Conservation (phyloP, 805 yeast species). For the Hanseniaspora lindneri region DNA sequence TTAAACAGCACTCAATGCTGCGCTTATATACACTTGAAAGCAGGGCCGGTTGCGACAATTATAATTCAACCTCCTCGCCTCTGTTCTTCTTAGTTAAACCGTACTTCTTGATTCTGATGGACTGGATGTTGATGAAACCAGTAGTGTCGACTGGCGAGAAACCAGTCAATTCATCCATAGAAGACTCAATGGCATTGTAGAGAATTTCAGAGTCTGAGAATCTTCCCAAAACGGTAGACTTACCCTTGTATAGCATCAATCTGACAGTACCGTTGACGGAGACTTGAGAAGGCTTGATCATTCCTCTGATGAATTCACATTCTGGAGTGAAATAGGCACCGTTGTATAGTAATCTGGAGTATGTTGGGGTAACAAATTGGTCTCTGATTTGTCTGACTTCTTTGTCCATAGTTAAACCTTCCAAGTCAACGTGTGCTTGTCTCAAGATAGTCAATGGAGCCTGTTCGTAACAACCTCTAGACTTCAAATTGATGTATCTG, state of each 20-base stretch:
- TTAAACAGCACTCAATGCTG: too few relatives aligned
- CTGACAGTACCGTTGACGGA: slow-evolving; percentile 96
- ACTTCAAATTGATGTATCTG: slow-evolving; percentile 96
- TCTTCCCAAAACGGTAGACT: slow-evolving; percentile 76
- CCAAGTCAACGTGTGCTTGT: slow-evolving; percentile 87
- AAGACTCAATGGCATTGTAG: slow-evolving; percentile 94
- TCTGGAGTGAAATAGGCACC: slow-evolving; percentile 98
- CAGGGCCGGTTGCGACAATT: too few relatives aligned
- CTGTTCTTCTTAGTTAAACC: slow-evolving; percentile 89
- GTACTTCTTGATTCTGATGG: slow-evolving; percentile 95
- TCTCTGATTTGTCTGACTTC: slow-evolving; percentile 97
- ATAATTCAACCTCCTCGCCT: slow-evolving; percentile 38
- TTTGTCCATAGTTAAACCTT: slow-evolving; percentile 92
- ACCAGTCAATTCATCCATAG: slow-evolving; percentile 98
- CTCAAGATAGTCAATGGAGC: slow-evolving; percentile 95
- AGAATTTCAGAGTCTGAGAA: slow-evolving; percentile 89
- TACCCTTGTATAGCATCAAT: slow-evolving; percentile 87
- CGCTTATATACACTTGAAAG: too few relatives aligned
- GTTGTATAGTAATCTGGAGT: slow-evolving; percentile 83
- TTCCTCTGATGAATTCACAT: slow-evolving; percentile 85
- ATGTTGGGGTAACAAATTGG: slow-evolving; percentile 83
- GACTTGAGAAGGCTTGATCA: slow-evolving; percentile 89
- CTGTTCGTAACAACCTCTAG: slow-evolving; percentile 99
- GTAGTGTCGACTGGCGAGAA: slow-evolving; percentile 94
- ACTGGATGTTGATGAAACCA: slow-evolving; percentile 95